Base-by-base conservation (phyloP, 768 basidiomycete species). In the Dioszegia hungarica region DNA sequence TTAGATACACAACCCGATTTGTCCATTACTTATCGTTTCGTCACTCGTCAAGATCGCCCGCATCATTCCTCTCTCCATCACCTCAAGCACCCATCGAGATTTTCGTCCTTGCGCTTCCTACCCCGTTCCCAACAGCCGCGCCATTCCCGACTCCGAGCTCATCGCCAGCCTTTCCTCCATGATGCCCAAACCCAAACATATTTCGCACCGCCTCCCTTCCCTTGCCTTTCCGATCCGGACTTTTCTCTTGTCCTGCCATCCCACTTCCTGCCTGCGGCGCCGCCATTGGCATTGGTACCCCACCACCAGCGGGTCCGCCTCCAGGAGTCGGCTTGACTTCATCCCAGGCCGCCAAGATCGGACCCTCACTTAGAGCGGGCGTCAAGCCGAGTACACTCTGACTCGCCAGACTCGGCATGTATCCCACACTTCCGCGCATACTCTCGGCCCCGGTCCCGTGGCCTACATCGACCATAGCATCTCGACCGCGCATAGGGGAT, bases 401-500 rank as follows among this genome's bases (percentile, higher is more conserved):
- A 54, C 52, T 54, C 5, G 52, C 39, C 52, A 44, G 34, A 54
- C 52, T 54, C 4, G 56, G 56, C 41, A 52, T 40, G 19, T 51
- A 57, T 25, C 56, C 56, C 3, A 57, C 39, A 45, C 56, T 57
- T 15, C 56, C 56, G 22, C 41, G 17, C n/a, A 57, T 41, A 37
- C 56, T 57, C 31, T 29, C 24, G 17, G 36, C 49, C 1, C 47
- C 56, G 6, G 28, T 24, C 9, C 56, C 56, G 3, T 25, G 29
- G 22, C 56, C 56, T 1, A 57, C 56, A 43, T 50, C 48, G 11
- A 57, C 49, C 12, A 51, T 36, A 27, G 49, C 49, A 27, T 57
- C 56, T 28, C 47, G 43, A 9, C 49, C 49, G n/a, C 29, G 51
- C 28, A 51, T 2, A 0, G 56, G 56, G 5, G 49, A 43, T 3